Base-by-base conservation (phyloP, 805 yeast species). In the Zygosaccharomyces gambellarensis region DNA sequence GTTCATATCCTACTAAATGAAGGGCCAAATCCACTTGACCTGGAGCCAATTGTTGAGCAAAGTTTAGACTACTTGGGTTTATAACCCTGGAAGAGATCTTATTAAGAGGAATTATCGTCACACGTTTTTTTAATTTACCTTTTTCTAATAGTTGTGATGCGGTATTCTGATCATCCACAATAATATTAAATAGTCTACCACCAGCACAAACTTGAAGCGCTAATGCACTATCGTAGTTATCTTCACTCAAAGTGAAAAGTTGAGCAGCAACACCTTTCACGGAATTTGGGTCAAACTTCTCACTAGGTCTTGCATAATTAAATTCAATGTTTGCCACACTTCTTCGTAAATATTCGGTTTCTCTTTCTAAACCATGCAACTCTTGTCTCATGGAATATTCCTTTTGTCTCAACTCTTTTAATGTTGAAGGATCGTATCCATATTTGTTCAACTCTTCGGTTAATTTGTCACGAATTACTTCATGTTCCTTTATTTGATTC, bases 191-290 rank as follows among this genome's bases (percentile, higher is more conserved):
- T 28, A 95, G 68, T 57, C 90, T 75, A 4, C 92, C 95, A 43
- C 99, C 99, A 2, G 97, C 99, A 64, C 95, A 85, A 2, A 88
- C 85, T 67, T 94, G 97, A 31, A 94, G 71, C 1, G 99, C 99
- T 23, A 83, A 74, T 0, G 95, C 84, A 47, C 83, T 81, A 23
- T 79, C 77, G 47, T 69, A 63, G 43, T 84, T 79, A 0, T 73
- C 63, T 39, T 82, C 81, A 14, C 77, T 77, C 19, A 94, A 63
- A 1, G 75, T 68, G 63, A 95, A 89, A 44, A 94, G 70, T 61
- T 87, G 94, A 2, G 96, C 96, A 11, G 92, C 95, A 14, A 90
- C 79, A 40, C 99, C 99, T 61, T 82, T 84, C 3, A 94, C 95
- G 0, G 84, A 74, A 1, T 65, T 55, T 2, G 79, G 67, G 58